phyloP scores from a whole-genome alignment of 1,284 basidiomycete genomes.

The Marasmius oreades region DNA sequence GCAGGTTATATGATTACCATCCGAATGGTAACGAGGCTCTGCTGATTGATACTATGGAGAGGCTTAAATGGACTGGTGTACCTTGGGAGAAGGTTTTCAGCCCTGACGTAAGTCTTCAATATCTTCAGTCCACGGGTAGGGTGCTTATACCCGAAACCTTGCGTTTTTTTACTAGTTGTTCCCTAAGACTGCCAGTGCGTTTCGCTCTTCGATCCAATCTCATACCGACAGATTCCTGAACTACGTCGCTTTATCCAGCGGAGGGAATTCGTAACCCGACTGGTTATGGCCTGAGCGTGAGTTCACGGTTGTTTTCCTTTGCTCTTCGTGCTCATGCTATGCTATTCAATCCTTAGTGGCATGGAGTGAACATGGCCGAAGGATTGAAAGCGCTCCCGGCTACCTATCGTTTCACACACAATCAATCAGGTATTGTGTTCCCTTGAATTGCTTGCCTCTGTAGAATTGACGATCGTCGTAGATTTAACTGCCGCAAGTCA shows the following conservation, averaged over 20 bases:
- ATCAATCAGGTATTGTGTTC: constrained; percentile 42
- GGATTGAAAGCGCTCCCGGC: constrained; percentile 53
- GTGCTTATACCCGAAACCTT: neutral
- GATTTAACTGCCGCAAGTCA: neutral
- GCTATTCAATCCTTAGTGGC: constrained; percentile 32
- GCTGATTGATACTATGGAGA: constrained; percentile 52
- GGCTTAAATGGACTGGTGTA: constrained; percentile 50
- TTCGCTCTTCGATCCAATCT: neutral
- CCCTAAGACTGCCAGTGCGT: constrained; percentile 15
- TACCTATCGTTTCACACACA: constrained; percentile 54
- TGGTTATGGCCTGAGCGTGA: constrained; percentile 19
- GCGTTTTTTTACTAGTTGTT: constrained; percentile 9
- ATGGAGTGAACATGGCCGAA: constrained; percentile 57
- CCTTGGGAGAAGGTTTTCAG: constrained; percentile 43
- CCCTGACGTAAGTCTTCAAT: constrained; percentile 22
- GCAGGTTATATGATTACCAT: constrained; percentile 50
- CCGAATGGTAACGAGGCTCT: constrained; percentile 47
- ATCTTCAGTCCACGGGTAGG: neutral
- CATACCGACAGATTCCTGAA: constrained; percentile 2
- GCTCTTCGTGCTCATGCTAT: neutral
- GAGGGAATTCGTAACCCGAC: constrained; percentile 27
- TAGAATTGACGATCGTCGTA: neutral
- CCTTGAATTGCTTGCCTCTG: too few species aligned
- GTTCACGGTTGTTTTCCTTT: neutral
- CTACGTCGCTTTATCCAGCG: constrained; percentile 20